Conservation (phyloP, 2,329 filamentous ascomycete species). For the Paracoccidioides brasiliensis region DNA sequence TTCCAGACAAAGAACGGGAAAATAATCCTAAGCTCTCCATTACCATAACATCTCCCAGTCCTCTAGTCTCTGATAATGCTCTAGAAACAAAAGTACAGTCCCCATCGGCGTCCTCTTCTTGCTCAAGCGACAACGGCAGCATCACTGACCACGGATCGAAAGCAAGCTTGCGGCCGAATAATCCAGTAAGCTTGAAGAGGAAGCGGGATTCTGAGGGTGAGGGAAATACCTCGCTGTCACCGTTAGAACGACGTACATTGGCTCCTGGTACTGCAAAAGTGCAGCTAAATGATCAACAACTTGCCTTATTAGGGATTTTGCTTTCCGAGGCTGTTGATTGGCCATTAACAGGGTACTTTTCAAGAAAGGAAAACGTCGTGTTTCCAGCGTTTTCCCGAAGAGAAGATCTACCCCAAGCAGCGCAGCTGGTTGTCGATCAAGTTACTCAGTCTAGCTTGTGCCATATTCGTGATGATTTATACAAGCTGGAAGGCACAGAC, state of each 20-base stretch:
- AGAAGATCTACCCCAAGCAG: slow-evolving; percentile 27
- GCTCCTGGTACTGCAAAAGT: slow-evolving; percentile 13
- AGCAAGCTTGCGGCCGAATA: slow-evolving; percentile 11
- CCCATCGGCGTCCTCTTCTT: slow-evolving; percentile 18
- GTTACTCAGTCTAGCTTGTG: slow-evolving; percentile 33
- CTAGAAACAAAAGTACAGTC: slow-evolving; percentile 3
- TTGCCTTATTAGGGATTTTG: slow-evolving; percentile 26
- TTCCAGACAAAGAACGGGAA: slow-evolving; percentile 18
- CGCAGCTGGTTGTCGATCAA: slow-evolving; percentile 31
- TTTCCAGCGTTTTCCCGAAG: slow-evolving; percentile 21
- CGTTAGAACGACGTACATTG: slow-evolving; percentile 16
- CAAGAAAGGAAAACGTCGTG: slow-evolving; percentile 20
- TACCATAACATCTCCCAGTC: background rate
- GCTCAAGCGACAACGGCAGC: slow-evolving; percentile 12
- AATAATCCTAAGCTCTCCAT: background rate
- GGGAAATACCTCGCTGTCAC: slow-evolving; percentile 18
- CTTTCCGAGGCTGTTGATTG: slow-evolving; percentile 29
- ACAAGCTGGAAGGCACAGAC: background rate
- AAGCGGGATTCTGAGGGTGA: slow-evolving; percentile 24
- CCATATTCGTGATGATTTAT: slow-evolving; percentile 19
- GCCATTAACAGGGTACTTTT: slow-evolving; percentile 28
- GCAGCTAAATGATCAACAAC: slow-evolving; percentile 19
- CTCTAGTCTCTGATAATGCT: background rate
- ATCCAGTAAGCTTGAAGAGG: slow-evolving; percentile 18
- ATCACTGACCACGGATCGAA: slow-evolving; percentile 12